Base-by-base conservation (phyloP, 176 grass and related monocot species). In the Oryza brachyantha region DNA sequence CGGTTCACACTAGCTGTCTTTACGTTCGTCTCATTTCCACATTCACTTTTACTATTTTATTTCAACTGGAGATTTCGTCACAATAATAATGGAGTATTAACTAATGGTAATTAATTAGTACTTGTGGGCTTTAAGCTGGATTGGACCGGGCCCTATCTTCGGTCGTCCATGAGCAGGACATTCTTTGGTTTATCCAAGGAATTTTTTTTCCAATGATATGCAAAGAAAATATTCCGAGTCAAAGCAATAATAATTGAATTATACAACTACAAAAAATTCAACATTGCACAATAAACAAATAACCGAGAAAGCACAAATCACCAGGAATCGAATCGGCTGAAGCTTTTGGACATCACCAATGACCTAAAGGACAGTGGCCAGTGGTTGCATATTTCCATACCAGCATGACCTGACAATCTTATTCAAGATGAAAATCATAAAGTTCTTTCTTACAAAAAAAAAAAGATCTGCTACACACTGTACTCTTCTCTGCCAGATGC, bases 1-100 rank as follows among this genome's bases (percentile, higher is more conserved):
- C 16, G 8, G 64, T 85, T 81, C 87, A 89, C 82, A 85, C 77
- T 48, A 81, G 82, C 82, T 80, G 77, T 84, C 79, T 59, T 69
- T 55, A 55, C 54, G 65, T 70, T 22, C 82, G 19, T n/a, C 55
- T 64, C 57, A 66, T 85, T 77, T 80, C 66, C 8, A 81, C 37
- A 73, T 63, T 82, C 73, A 57, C n/a, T 16, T 66, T 72, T 65
- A 9, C 42, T 22, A 3, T 57, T 46, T 17, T 83, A 59, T 76
- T 50, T 27, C 17, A 29, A 54, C 10, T 0, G 3, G 41, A 8
- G 66, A 74, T 39, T 58, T 29, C 14, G 39, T 41, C 10, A 31
- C 13, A 43, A 13, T 38, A 38, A 38, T 4, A 7, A 38, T 4
- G 4, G 4, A 38, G 8, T 7, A 38, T 38, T 38, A 38, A 38